A percentile compares a stretch with the other conserved stretches of the same genome.
phyloP scores from a whole-genome alignment of 805 yeast genomes.

The Saccharomycopsis fodiens region DNA sequence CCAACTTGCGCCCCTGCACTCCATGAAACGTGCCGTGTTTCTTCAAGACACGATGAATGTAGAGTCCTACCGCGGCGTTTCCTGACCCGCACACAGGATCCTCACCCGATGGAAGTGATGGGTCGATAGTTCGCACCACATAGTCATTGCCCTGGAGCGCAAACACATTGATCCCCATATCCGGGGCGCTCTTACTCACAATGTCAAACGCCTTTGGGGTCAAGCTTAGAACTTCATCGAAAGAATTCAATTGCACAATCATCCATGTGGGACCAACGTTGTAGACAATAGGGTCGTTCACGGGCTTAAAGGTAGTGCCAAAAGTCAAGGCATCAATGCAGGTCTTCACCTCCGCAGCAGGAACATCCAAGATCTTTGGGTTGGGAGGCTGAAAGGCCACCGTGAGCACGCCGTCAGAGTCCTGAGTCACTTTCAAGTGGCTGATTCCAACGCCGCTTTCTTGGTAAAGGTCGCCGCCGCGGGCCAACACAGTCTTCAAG shows the following conservation, averaged over 20 bases:
- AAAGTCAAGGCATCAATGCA: background rate
- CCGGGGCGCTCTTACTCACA: background rate
- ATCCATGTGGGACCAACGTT: background rate
- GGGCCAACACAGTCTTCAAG: constrained; percentile 15
- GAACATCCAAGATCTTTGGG: background rate
- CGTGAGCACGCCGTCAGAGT: background rate
- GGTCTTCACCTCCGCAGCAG: background rate
- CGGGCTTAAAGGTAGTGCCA: background rate
- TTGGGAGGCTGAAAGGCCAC: background rate
- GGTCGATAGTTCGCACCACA: constrained; percentile 40
- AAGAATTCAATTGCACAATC: background rate
- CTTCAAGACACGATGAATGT: constrained; percentile 24
- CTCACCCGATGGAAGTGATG: constrained; percentile 31
- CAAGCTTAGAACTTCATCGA: background rate
- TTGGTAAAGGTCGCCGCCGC: background rate
- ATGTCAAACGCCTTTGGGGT: background rate
- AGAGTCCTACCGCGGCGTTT: constrained; percentile 29
- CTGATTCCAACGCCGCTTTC: background rate
- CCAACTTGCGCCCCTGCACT: constrained; percentile 33
- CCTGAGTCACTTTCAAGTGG: background rate
- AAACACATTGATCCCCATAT: background rate
- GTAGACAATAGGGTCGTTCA: background rate
- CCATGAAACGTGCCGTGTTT: constrained; percentile 24
- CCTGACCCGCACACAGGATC: constrained; percentile 55
- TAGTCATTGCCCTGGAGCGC: constrained; percentile 22